Conservation (phyloP, 345 rosid species). For the Rhodomyrtus tomentosa region DNA sequence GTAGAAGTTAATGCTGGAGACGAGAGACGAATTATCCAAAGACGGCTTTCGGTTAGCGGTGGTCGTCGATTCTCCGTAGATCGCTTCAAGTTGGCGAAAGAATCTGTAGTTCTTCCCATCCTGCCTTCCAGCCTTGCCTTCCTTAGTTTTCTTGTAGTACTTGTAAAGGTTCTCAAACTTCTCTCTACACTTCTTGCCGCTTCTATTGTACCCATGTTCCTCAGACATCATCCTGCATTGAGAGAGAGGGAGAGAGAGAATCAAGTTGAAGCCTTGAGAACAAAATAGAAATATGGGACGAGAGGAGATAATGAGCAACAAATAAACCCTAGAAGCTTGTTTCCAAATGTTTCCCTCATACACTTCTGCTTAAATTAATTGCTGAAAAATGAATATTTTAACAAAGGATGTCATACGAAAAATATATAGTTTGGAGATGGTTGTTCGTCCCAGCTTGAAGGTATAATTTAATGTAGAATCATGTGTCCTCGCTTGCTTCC, state of each 20-base stretch:
- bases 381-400: background rate
- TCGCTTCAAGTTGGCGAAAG: conserved; percentile 51
- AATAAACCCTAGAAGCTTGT: background rate
- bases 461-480: background rate
- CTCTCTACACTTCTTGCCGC: conserved; percentile 54
- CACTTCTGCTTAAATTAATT: background rate
- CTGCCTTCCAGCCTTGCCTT: conserved; percentile 47
- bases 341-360: background rate
- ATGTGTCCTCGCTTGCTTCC: background rate
- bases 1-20: background rate
- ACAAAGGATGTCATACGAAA: background rate
- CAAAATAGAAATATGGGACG: background rate
- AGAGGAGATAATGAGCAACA: background rate
- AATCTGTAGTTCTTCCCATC: conserved; percentile 54
- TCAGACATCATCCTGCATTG: conserved; percentile 32
- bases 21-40: background rate
- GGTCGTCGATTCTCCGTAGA: conserved; percentile 27
- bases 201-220: conserved; percentile 44
- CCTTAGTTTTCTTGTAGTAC: conserved; percentile 59
- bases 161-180: conserved; percentile 57
- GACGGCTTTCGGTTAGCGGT: background rate
- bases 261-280: background rate
- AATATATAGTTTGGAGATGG: background rate
- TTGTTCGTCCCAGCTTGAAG: background rate
- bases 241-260: background rate